These are phyloP conservation scores for Oryza coarctata DNA, from an alignment of 176 grass and related monocot species.

Conservation along the genomic window DNA sequence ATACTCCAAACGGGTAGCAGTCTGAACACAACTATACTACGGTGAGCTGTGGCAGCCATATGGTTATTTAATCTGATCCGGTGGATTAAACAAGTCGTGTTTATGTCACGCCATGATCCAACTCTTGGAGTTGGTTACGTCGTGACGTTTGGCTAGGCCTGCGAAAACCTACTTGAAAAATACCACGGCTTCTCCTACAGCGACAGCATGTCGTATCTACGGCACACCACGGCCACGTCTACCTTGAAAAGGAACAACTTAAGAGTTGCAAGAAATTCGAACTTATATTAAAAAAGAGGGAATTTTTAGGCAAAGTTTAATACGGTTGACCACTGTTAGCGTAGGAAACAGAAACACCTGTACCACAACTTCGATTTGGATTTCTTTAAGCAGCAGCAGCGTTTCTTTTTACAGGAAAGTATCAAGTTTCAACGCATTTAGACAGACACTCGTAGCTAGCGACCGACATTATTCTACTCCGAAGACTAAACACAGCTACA, in stretches of 20 bases:
- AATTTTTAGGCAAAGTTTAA: background rate
- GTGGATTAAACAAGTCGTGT: conserved; percentile 32
- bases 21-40: conserved; percentile 16
- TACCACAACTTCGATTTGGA: background rate
- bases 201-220: background rate
- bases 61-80: conserved; percentile 43
- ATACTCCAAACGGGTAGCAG: conserved; percentile 39
- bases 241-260: background rate
- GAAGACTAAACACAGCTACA: conserved; percentile 5
- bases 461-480: conserved; percentile 17
- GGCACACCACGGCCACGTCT: background rate
- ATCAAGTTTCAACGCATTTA: background rate
- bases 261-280: background rate
- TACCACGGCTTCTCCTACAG: background rate
- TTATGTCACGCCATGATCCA: conserved; percentile 54
- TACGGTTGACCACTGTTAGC: background rate
- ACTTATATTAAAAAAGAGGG: background rate
- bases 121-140: conserved; percentile 27
- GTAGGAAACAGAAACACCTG: background rate
- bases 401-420: background rate
- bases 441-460: background rate
- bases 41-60: conserved; percentile 26
- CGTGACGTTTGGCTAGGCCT: conserved; percentile 43
- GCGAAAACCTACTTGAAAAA: conserved; percentile 6
- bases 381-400: background rate